Evolutionary conservation across 495 filamentous ascomycete species (phyloP), one percentile per base, ranked within the genome.

Genomic region (Aspergillus ellipticus): DNA sequence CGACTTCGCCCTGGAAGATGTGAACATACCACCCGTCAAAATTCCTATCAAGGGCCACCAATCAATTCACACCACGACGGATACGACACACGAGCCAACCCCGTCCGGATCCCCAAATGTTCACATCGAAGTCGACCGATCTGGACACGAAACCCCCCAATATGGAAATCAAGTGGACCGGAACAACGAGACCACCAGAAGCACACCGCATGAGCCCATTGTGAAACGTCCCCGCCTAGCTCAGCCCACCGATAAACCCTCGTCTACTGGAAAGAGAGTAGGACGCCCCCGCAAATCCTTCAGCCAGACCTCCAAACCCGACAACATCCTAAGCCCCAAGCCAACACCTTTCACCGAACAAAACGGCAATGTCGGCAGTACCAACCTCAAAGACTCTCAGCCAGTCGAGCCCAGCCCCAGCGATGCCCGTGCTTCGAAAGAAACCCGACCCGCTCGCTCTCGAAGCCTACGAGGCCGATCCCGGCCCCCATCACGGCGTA

Each of bases 241-340:
- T 10, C 61, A 64, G 4, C 6, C 56, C 5, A 10, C 35, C 0
- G 61, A 51, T 5, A 51, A 53, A 54, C 11, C 13, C 7, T 2
- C 41, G 24, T 31, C 59, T 22, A 52, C n/a, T 48, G 39, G 21
- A 41, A 64, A 26, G 46, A 60, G 47, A 42, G 48, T 29, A 3
- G 69, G 71, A 3, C 71, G 72, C 5, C 72, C 74, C 0, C 60
- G 68, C 33, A 73, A 70, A 51, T 75, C 70, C 7, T 33, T 65
- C 49, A 67, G 46, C 35, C 63, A 64, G 31, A 24, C 58, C 0
- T 33, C 62, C 1, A 67, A 63, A 35, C 49, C 63, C 0, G 51
- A 59, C 8, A 39, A 41, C 11, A 33, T 55, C 1, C 49, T 64
- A n/a, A 60, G 56, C 35, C 51, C 63, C 1, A 60, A 57, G 21